Evolutionary conservation across 441 rosid genomes (phyloP).

Genomic region (Oxalis stricta): DNA sequence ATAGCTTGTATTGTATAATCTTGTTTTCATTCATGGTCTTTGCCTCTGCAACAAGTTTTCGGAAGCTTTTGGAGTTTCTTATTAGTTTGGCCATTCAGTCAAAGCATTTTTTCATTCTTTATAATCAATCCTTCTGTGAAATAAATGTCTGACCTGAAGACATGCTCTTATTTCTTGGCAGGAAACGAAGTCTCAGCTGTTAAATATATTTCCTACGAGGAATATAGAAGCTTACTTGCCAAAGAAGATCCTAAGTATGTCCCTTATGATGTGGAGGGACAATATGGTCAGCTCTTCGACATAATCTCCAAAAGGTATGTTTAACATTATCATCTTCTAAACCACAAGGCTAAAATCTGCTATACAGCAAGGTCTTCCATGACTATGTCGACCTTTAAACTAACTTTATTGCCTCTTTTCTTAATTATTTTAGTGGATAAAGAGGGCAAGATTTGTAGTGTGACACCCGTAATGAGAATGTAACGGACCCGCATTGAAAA

Average conservation of each 20-base stretch:
- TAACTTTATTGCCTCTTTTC: background rate
- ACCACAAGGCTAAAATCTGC: too few relatives aligned
- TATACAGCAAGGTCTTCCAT: too few relatives aligned
- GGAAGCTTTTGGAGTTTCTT: too few relatives aligned
- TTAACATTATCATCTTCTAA: too few relatives aligned
- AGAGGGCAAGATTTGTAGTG: too few relatives aligned
- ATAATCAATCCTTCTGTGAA: background rate
- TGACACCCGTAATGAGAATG: too few relatives aligned
- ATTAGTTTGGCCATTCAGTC: background rate
- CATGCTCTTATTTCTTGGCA: conserved; percentile 11
- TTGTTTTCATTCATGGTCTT: too few relatives aligned
- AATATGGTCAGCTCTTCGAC: conserved; percentile 59
- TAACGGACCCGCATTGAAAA: too few relatives aligned
- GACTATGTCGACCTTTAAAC: too few relatives aligned
- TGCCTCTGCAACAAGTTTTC: too few relatives aligned
- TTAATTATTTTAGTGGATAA: too few relatives aligned
- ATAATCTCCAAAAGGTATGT: conserved; percentile 55
- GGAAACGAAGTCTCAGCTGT: conserved; percentile 86
- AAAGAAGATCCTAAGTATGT: conserved; percentile 66
- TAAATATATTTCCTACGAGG: conserved; percentile 49
- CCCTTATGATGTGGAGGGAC: conserved; percentile 54
- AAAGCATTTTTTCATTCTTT: conserved; percentile 1
- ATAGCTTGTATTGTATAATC: too few relatives aligned
- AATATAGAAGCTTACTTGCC: conserved; percentile 48
- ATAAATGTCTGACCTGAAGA: conserved; percentile 8